Base-by-base conservation (phyloP, 2,329 filamentous ascomycete genomes). In the Ophiocordyceps unilateralis region DNA sequence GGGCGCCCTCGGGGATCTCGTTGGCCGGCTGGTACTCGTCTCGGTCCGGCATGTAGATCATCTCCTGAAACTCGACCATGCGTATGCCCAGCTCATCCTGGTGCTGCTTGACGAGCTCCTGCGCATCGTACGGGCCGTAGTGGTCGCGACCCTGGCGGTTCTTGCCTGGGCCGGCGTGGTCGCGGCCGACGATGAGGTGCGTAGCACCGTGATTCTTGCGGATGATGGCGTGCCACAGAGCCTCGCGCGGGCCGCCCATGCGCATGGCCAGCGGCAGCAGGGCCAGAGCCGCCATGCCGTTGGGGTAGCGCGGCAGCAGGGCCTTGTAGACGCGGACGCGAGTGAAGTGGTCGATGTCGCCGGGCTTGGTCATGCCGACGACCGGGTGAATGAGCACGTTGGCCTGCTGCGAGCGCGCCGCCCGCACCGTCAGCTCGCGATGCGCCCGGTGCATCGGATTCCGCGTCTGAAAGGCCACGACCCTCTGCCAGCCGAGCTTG, bases 361-460 rank as follows among this genome's bases (percentile, higher is more conserved):
- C 91, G 46, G 91, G 91, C 75, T 98, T 98, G 62, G 91, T 98
- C 57, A 98, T 76, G 60, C 91, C 91, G 50, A 98, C 91, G 50
- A 98, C 91, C 47, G 91, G 91, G 71, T 98, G 91, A 64, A 98
- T 98, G 57, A 98, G 82, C 53, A 98, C 91, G 62, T 98, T 98
- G 63, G 91, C 91, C 65, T 95, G 88, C 65, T 93, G 85, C 45
- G 83, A 83, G 56, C 91, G 89, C 51, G 91, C 91, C 52, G 91
- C 91, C 57, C 91, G 87, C 58, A 98, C 91, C 46, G 91, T 98
- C 64, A 98, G 71, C 70, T 98, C 91, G 67, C 91, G 79, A 68
- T 98, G 91, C 62, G 91, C 91, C 58, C 91, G 83, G 72, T 98
- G 91, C 91, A 98, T 98, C 54, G 91, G 91, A 70, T 98, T 98